These are phyloP conservation scores for Ophiosphaerella narmari DNA, from an alignment of 2,329 filamentous ascomycete species.

Conservation along the genomic window DNA sequence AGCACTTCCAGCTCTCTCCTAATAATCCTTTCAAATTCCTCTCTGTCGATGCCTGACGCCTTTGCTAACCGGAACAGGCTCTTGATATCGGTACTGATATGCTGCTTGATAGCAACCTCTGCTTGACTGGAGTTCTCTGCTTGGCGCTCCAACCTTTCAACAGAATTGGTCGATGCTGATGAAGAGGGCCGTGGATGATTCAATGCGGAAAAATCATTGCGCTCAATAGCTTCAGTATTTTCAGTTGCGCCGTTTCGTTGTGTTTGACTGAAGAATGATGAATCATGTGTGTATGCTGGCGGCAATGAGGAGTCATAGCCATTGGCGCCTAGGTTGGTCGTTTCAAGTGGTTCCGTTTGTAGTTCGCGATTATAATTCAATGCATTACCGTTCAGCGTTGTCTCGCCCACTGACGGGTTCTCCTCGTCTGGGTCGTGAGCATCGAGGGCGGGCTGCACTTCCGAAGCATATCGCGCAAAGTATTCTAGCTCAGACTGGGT, in stretches of 20 bases:
- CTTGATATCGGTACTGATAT: slow-evolving; percentile 77
- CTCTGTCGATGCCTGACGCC: slow-evolving; percentile 71
- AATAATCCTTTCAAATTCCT: slow-evolving; percentile 75
- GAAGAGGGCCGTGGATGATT: slow-evolving; percentile 44
- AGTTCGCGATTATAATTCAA: slow-evolving; percentile 48
- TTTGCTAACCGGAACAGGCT: slow-evolving; percentile 74
- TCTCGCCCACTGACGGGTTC: slow-evolving; percentile 50
- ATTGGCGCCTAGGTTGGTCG: slow-evolving; percentile 38
- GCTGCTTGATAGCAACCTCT: slow-evolving; percentile 77
- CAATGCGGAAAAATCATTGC: slow-evolving; percentile 26
- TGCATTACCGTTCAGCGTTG: slow-evolving; percentile 59
- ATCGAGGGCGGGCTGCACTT: slow-evolving; percentile 80
- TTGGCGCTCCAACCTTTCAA: slow-evolving; percentile 63
- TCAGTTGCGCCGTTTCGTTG: slow-evolving; percentile 22
- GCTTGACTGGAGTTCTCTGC: slow-evolving; percentile 64
- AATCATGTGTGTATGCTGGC: slow-evolving; percentile 15
- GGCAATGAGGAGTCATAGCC: slow-evolving; percentile 42
- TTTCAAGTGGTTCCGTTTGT: slow-evolving; percentile 51
- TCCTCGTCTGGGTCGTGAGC: slow-evolving; percentile 79
- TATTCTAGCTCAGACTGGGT: slow-evolving; percentile 68
- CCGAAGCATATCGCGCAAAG: slow-evolving; percentile 73
- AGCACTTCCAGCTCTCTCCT: slow-evolving; percentile 73
- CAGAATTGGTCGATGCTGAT: slow-evolving; percentile 53
- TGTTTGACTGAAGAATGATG: slow-evolving; percentile 4
- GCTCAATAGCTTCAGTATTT: slow-evolving; percentile 27